Evolutionary conservation across 2,329 filamentous ascomycete genomes (phyloP).

Genomic region (Metarhizium brunneum): DNA sequence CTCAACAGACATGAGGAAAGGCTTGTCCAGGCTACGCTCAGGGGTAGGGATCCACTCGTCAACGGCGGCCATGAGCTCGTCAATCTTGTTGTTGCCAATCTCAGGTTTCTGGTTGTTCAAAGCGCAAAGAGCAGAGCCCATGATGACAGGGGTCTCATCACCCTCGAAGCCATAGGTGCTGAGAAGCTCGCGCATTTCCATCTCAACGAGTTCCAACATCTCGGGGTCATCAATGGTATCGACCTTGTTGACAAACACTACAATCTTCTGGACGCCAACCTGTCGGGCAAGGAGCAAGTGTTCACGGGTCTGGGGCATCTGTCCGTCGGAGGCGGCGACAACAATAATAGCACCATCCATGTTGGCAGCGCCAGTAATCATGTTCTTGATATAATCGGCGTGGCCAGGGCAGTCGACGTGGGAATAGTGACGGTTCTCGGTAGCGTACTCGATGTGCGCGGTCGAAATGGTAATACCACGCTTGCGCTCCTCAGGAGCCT

Average conservation of each 20-base stretch:
- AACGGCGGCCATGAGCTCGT: conserved; percentile 81
- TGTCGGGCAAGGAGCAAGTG: conserved; percentile 96
- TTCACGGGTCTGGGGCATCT: conserved; percentile 99
- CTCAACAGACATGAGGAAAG: conserved; percentile 98
- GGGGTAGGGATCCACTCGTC: conserved; percentile 97
- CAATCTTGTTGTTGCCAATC: conserved; percentile 80
- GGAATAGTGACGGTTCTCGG: conserved; percentile 90
- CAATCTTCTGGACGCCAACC: conserved; percentile 95
- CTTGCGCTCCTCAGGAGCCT: conserved; percentile 98
- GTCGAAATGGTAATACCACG: conserved; percentile 99
- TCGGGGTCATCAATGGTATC: conserved; percentile 95
- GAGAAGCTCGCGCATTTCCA: conserved; percentile 99
- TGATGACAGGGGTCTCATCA: conserved; percentile 92
- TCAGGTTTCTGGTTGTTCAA: conserved; percentile 80
- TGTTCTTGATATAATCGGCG: conserved; percentile 99
- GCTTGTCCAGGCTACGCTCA: conserved; percentile 89
- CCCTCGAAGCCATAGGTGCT: conserved; percentile 92
- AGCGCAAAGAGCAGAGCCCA: conserved; percentile 93
- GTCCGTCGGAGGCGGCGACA: conserved; percentile 94
- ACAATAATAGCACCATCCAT: conserved; percentile 99
- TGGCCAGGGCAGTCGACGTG: conserved; percentile 99
- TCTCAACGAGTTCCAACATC: conserved; percentile 99
- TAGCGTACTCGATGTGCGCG: conserved; percentile 96
- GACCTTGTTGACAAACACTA: conserved; percentile 99
- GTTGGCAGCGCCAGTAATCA: conserved; percentile 98